Evolutionary conservation across 805 yeast genomes (phyloP).

Genomic region (Candida qinlingensis): DNA sequence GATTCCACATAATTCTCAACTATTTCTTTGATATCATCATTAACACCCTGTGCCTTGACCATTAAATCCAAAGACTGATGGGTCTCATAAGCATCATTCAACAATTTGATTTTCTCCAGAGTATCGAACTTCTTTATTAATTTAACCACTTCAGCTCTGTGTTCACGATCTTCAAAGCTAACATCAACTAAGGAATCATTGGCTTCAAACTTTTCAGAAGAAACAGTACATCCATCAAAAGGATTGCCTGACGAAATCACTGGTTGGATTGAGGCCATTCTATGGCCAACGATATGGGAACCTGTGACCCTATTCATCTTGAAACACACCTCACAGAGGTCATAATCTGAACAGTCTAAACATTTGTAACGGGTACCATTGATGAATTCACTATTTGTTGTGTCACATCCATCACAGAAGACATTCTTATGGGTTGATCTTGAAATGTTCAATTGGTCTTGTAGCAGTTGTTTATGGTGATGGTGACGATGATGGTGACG

Average conservation of each 20-base stretch:
- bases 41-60: no score
- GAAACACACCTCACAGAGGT: slow-evolving; percentile 3
- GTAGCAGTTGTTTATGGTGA: background rate
- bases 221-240: background rate
- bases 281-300: background rate
- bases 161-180: slow-evolving; percentile 1
- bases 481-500: background rate
- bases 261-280: slow-evolving; percentile 1
- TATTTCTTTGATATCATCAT: no score
- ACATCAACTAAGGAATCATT: slow-evolving; percentile 2
- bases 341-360: slow-evolving; percentile 2
- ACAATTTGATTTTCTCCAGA: background rate
- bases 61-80: no score
- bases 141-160: slow-evolving; percentile 1
- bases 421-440: slow-evolving; percentile 9
- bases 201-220: background rate
- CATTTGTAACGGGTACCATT: slow-evolving; percentile 4
- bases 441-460: background rate
- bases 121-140: slow-evolving; percentile 1
- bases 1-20: no score
- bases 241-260: background rate
- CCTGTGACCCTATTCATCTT: background rate
- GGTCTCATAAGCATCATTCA: no score
- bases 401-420: slow-evolving; percentile 10
- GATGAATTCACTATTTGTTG: background rate